Conservation (phyloP, 1,284 basidiomycete species). For the Pseudomicrostroma phylloplanum region DNA sequence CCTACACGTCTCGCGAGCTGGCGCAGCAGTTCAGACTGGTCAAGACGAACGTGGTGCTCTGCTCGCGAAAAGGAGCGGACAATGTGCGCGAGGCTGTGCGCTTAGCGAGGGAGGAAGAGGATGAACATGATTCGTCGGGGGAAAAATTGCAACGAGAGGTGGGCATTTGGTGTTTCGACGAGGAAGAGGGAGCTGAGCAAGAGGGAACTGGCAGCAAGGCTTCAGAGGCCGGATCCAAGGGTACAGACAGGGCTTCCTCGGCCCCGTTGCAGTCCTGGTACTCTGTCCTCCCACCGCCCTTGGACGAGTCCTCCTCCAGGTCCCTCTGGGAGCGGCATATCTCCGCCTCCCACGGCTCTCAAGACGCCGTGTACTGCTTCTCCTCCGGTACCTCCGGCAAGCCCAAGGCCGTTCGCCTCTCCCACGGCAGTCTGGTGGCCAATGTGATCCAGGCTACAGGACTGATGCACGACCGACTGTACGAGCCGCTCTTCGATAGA, state of each 20-base stretch:
- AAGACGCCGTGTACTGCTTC: constrained; percentile 6
- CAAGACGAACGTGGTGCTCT: constrained; percentile 12
- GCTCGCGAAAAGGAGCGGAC: constrained; percentile 20
- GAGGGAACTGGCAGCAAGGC: constrained; percentile 14
- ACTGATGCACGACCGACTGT: constrained; percentile 38
- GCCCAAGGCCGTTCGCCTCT: constrained; percentile 46
- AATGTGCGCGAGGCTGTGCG: constrained; percentile 21
- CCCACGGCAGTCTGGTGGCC: constrained; percentile 40
- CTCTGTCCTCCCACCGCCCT: background rate
- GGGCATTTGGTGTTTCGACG: constrained; percentile 36
- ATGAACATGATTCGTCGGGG: constrained; percentile 17
- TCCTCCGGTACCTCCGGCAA: constrained; percentile 44
- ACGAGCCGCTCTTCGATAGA: constrained; percentile 51
- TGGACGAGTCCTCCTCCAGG: background rate
- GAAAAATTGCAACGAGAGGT: constrained; percentile 16
- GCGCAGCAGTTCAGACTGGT: constrained; percentile 14
- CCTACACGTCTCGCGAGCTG: constrained; percentile 43
- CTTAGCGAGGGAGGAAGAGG: constrained; percentile 1
- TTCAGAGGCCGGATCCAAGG: constrained; percentile 16
- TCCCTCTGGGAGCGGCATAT: background rate
- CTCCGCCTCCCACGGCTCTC: constrained; percentile 9
- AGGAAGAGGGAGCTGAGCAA: too few relatives aligned
- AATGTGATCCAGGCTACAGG: constrained; percentile 44
- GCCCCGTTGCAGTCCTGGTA: constrained; percentile 29
- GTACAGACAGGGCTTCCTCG: constrained; percentile 19